phyloP scores from a whole-genome alignment of 2,329 filamentous ascomycete species.

The Beauveria australis region DNA sequence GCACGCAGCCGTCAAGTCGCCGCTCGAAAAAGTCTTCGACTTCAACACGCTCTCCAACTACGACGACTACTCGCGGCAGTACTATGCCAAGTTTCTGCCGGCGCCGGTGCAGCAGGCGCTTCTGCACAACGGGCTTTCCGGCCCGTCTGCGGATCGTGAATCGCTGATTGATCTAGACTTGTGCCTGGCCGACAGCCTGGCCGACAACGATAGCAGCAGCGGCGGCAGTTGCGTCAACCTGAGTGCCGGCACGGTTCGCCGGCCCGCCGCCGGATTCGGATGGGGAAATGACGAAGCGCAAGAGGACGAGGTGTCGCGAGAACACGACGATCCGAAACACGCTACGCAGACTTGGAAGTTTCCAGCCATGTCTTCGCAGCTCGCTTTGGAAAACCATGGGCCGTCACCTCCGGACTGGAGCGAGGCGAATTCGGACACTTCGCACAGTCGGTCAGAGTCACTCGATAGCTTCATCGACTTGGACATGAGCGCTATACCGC shows the following conservation, averaged over 20 bases:
- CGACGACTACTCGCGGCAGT: constrained; percentile 34
- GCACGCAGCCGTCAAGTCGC: constrained; percentile 31
- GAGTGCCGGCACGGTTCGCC: constrained; percentile 32
- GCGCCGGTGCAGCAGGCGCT: constrained; percentile 28
- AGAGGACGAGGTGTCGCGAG: constrained; percentile 46
- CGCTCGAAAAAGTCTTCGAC: constrained; percentile 40
- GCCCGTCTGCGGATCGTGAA: constrained; percentile 32
- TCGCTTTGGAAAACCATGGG: background rate
- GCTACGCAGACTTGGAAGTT: constrained; percentile 51
- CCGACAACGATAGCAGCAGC: background rate
- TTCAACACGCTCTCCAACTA: constrained; percentile 39
- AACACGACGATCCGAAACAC: constrained; percentile 38
- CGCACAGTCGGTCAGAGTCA: background rate
- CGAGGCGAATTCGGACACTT: constrained; percentile 14
- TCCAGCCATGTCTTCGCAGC: constrained; percentile 39
- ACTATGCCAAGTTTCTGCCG: constrained; percentile 33
- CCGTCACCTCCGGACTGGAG: constrained; percentile 18
- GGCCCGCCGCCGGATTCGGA: constrained; percentile 30
- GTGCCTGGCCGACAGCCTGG: background rate
- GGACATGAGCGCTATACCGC: background rate
- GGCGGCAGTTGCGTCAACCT: constrained; percentile 28
- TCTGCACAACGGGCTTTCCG: constrained; percentile 45
- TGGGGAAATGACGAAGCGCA: constrained; percentile 26
- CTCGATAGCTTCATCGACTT: background rate
- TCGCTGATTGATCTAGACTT: constrained; percentile 39